Base-by-base conservation (phyloP, 2,329 filamentous ascomycete species). In the Penicillium brasilianum region DNA sequence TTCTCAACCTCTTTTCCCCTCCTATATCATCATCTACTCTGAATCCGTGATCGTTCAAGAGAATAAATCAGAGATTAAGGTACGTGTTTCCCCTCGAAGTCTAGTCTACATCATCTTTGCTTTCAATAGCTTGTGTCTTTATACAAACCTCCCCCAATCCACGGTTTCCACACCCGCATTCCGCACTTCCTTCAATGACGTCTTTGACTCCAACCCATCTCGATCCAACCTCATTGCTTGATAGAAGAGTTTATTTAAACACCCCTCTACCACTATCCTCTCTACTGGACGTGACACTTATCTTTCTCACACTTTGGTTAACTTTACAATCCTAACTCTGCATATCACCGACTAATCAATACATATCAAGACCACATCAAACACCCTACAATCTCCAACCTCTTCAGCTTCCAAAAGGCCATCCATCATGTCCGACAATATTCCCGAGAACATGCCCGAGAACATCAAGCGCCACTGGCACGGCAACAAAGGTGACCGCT, bases 391-490 rank as follows among this genome's bases (percentile, higher is more conserved):
- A 28, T 28, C 25, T 28, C 25, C 3, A 28, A 28, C 6, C 25
- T 28, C 25, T 4, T 4, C 14, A 28, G 41, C 11, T 10, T 25
- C 2, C 14, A 20, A 16, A 34, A 13, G 61, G n/a, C 18, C 18
- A 65, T 7, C n/a, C n/a, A 51, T 34, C 48, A 51, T 34, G 18
- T 37, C 49, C 30, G 34, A 51, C 30, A 51, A 59, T 9, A 72
- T 68, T n/a, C n/a, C n/a, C 68, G 61, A n/a, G n/a, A n/a, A n/a
- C n/a, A n/a, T n/a, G n/a, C n/a, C 18, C 1, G 66, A 73, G 53
- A 58, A 71, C 44, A 54, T 70, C 36, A 66, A 67, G 25, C 74
- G 74, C 48, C 69, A 77, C 65, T 77, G 75, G 75, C 73, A 76
- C 61, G 76, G 75, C 51, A 59, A 4, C 14, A 14, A 69, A 34